phyloP scores from a whole-genome alignment of 2,329 filamentous ascomycete species.

The Colletotrichum brevisporum region DNA sequence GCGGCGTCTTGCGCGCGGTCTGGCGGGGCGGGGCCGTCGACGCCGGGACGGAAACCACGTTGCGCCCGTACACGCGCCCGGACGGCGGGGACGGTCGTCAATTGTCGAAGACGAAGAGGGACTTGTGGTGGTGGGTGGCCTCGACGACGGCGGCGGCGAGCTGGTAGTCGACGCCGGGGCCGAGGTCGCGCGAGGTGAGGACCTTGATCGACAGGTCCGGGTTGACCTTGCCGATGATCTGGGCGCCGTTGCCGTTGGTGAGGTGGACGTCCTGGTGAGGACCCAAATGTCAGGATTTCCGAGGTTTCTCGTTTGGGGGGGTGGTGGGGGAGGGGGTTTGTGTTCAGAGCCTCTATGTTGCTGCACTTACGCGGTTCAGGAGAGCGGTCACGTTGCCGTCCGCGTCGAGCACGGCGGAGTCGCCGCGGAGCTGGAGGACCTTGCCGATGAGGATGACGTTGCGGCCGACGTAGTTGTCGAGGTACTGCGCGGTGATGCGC shows the following conservation, averaged over 20 bases:
- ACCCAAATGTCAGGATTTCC: conserved; percentile 2
- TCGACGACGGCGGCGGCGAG: conserved; percentile 86
- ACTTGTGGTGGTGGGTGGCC: conserved; percentile 83
- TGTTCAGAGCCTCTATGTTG: background rate
- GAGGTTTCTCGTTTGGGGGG: too few species aligned
- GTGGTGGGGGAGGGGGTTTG: too few species aligned
- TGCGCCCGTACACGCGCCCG: conserved; percentile 41
- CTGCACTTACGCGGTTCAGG: conserved; percentile 76
- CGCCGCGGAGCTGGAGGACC: conserved; percentile 85
- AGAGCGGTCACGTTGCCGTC: conserved; percentile 82
- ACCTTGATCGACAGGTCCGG: conserved; percentile 80
- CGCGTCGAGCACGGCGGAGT: conserved; percentile 84
- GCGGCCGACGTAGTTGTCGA: conserved; percentile 80
- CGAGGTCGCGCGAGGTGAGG: conserved; percentile 78
- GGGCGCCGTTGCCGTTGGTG: conserved; percentile 76
- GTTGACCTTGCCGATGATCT: conserved; percentile 86
- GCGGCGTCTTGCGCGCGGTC: conserved; percentile 42
- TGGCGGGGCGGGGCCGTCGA: conserved; percentile 26
- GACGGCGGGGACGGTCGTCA: conserved; percentile 48
- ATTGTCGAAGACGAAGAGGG: conserved; percentile 80
- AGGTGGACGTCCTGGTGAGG: conserved; percentile 77
- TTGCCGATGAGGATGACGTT: conserved; percentile 90
- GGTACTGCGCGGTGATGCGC: conserved; percentile 84
- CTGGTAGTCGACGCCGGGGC: conserved; percentile 78
- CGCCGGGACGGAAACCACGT: conserved; percentile 46